Evolutionary conservation across 2,329 filamentous ascomycete genomes (phyloP).

Genomic region (Zymoseptoria tritici): DNA sequence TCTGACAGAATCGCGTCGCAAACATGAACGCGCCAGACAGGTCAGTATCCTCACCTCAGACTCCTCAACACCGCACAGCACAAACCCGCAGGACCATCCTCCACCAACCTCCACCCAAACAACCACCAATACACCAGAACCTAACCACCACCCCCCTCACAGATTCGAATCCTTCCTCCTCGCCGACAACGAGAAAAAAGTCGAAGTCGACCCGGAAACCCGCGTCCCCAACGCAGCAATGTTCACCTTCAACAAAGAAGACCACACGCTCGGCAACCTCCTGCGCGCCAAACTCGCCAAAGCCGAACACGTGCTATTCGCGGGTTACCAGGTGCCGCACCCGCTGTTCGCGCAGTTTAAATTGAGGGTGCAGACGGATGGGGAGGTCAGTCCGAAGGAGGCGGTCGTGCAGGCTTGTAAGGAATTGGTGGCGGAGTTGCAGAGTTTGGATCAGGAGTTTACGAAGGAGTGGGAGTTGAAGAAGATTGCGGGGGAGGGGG

Average conservation of each 20-base stretch:
- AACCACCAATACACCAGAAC: slow-evolving; percentile 6
- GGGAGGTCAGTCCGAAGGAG: slow-evolving; percentile 78
- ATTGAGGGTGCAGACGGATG: slow-evolving; percentile 83
- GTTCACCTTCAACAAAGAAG: slow-evolving; percentile 93
- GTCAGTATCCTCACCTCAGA: slow-evolving; percentile 32
- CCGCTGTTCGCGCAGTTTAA: slow-evolving; percentile 46
- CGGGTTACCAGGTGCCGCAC: slow-evolving; percentile 70
- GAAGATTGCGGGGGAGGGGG: slow-evolving; percentile 56
- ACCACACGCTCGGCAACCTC: slow-evolving; percentile 71
- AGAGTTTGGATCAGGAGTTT: slow-evolving; percentile 75
- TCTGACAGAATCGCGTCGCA: background rate
- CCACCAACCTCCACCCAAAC: slow-evolving; percentile 2
- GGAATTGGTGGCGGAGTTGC: slow-evolving; percentile 73
- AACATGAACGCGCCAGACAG: slow-evolving; percentile 49
- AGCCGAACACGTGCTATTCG: slow-evolving; percentile 76
- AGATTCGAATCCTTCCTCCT: slow-evolving; percentile 95
- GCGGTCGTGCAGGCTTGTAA: slow-evolving; percentile 74
- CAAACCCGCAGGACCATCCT: slow-evolving; percentile 1
- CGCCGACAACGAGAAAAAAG: slow-evolving; percentile 83
- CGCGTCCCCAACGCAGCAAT: slow-evolving; percentile 92
- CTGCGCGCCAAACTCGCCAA: slow-evolving; percentile 78
- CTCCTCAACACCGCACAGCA: slow-evolving; percentile 1
- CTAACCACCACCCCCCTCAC: slow-evolving; percentile 24
- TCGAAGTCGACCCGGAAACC: slow-evolving; percentile 79
- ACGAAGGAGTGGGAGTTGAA: slow-evolving; percentile 86